Percentiles rank a stretch among this genome's conserved stretches.
phyloP scores from a whole-genome alignment of 768 basidiomycete genomes.

The Auricularia auricula-judae region DNA sequence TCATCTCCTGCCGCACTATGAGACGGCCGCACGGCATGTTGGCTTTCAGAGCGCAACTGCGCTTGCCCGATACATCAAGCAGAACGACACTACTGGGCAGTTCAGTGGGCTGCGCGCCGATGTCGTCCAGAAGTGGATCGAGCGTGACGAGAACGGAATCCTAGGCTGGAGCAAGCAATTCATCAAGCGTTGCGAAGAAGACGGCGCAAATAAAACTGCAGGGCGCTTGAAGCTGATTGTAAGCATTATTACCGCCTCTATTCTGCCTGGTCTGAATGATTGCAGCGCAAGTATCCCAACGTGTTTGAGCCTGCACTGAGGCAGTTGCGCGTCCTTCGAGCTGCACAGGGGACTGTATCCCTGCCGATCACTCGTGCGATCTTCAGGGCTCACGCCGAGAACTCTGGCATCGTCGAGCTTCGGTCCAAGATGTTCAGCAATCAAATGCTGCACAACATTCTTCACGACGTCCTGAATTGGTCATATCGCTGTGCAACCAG shows the following conservation, averaged over 20 bases:
- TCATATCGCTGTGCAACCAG: constrained; percentile 8
- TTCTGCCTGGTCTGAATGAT: neutral
- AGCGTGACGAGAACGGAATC: too few relatives aligned
- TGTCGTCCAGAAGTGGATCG: too few relatives aligned
- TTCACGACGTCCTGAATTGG: neutral
- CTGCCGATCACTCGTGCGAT: neutral
- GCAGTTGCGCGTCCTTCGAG: neutral
- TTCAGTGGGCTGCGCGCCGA: too few relatives aligned
- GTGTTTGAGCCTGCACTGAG: neutral
- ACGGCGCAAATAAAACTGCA: neutral
- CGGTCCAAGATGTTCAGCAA: neutral
- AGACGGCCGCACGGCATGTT: too few relatives aligned
- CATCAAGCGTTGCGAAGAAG: too few relatives aligned
- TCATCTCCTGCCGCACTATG: too few relatives aligned
- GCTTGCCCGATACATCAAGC: too few relatives aligned
- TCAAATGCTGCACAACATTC: neutral
- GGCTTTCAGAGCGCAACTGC: too few relatives aligned
- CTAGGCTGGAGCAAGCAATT: too few relatives aligned
- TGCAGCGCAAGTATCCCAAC: neutral
- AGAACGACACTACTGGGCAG: too few relatives aligned
- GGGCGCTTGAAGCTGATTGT: neutral
- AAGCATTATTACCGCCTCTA: neutral
- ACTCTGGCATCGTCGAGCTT: neutral
- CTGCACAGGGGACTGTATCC: neutral
- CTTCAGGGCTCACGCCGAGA: neutral